Evolutionary conservation across 768 basidiomycete species (phyloP), one percentile per base, ranked within the genome.

Genomic region (Leccinum longicurvipes): DNA sequence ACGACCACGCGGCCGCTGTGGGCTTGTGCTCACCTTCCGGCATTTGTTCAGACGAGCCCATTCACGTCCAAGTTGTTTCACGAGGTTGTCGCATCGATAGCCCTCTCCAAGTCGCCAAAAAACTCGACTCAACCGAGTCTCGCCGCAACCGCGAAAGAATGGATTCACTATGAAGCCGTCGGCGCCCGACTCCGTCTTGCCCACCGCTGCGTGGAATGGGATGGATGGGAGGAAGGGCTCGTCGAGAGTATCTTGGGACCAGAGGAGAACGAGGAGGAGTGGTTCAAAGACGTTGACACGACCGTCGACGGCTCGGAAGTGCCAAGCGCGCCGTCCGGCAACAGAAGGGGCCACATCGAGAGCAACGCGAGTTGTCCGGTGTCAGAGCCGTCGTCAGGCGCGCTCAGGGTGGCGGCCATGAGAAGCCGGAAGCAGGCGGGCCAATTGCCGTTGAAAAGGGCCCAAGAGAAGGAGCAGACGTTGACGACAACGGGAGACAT

Each of bases 201-300:
- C 4, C 91, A 93, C 68, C 84, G 89, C 25, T 89, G 85, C 60
- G 82, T 79, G 32, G 91, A 93, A 66, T 93, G 91, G 91, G 91
- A 93, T 61, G 91, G 91, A 2, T 93, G 91, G 91, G 91, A 93
- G 65, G 91, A 93, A 66, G 90, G 89, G 0, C 76, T 93, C 17
- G 81, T 88, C 1, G 82, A 84, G 6, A 84, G 82, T 55, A 89
- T 91, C 29, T 76, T 93, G 19, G 89, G 89, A 1, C 80, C 84
- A 0, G 85, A 83, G 61, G 88, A 89, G 19, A 69, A 78, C 48
- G 86, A 91, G 62, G 82, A 82, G 6, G 86, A 87, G 50, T 91
- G 87, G 89, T 83, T 86, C 68, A 76, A 75, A 62, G 76, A 76
- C 47, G 62, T 63, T 5, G 73, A 74, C 24, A 60, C 60, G 21